These are phyloP conservation scores for Trichoderma erinaceum DNA, from an alignment of 495 filamentous ascomycete species.

Conservation along the genomic window DNA sequence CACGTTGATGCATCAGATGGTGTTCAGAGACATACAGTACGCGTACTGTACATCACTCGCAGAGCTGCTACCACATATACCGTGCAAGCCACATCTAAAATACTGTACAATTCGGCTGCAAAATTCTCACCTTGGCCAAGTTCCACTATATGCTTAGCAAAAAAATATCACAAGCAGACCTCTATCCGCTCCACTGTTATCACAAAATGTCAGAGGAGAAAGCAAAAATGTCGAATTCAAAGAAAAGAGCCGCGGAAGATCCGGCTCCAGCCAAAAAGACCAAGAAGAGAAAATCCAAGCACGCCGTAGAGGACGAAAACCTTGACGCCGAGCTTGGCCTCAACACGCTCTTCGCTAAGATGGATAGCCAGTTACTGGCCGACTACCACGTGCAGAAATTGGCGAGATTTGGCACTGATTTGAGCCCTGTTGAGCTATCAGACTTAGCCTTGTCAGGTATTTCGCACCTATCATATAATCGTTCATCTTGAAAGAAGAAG, in stretches of 20 bases:
- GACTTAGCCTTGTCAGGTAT: slow-evolving; percentile 77
- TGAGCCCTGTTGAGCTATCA: slow-evolving; percentile 76
- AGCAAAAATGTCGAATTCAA: slow-evolving; percentile 24
- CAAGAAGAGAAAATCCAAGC: slow-evolving; percentile 50
- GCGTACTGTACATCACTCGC: neutral
- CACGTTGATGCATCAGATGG: neutral
- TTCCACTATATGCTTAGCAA: neutral
- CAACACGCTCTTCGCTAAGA: slow-evolving; percentile 70
- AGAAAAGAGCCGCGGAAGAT: slow-evolving; percentile 37
- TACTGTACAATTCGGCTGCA: neutral
- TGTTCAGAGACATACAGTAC: neutral
- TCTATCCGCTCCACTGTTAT: neutral
- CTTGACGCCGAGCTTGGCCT: slow-evolving; percentile 59
- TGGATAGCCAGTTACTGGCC: slow-evolving; percentile 77
- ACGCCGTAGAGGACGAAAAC: slow-evolving; percentile 51
- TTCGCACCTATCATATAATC: neutral
- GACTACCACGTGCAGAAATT: slow-evolving; percentile 80
- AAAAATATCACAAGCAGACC: neutral
- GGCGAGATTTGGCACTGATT: slow-evolving; percentile 65
- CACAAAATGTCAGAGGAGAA: neutral
- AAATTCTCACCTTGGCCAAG: slow-evolving; percentile 5
- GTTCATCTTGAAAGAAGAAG: neutral
- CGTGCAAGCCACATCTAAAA: neutral
- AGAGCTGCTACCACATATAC: neutral
- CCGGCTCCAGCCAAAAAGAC: slow-evolving; percentile 35